phyloP scores from a whole-genome alignment of 2,329 filamentous ascomycete genomes.

The Huntiella abstrusa region DNA sequence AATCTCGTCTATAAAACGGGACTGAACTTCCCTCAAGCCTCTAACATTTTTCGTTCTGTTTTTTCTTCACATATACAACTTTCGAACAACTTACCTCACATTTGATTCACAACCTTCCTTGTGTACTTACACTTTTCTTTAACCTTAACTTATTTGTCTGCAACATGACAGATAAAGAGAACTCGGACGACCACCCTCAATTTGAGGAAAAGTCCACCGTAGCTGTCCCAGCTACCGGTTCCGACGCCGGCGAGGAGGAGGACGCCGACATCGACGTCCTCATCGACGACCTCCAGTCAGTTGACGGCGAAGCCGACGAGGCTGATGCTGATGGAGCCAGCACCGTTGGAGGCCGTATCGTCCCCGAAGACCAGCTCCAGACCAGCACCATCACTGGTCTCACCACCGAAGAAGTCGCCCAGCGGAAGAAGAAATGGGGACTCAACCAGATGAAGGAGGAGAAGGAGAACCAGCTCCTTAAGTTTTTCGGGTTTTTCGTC shows the following conservation, averaged over 20 bases:
- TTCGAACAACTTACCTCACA: too few relatives aligned
- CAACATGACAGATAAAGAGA: too few relatives aligned
- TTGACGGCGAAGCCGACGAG: conserved; percentile 51
- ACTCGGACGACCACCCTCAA: conserved; percentile 33
- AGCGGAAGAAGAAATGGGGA: conserved; percentile 51
- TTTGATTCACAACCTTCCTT: too few relatives aligned
- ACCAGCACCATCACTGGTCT: conserved; percentile 54
- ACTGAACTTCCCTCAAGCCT: too few relatives aligned
- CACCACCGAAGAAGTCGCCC: conserved; percentile 47
- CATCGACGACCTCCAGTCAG: conserved; percentile 71
- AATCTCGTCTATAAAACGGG: too few relatives aligned
- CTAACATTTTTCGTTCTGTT: too few relatives aligned
- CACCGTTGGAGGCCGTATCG: conserved; percentile 33
- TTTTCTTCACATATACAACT: too few relatives aligned
- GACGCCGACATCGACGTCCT: conserved; percentile 72
- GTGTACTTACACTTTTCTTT: too few relatives aligned
- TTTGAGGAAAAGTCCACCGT: conserved; percentile 37
- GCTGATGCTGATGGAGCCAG: conserved; percentile 38
- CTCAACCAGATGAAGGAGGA: conserved; percentile 84
- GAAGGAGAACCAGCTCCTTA: conserved; percentile 67
- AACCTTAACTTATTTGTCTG: too few relatives aligned
- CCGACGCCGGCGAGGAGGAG: conserved; percentile 41
- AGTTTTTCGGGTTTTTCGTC: conserved; percentile 68
- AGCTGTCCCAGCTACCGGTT: conserved; percentile 19
- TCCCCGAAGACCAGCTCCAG: conserved; percentile 58